Evolutionary conservation across 2,329 filamentous ascomycete genomes (phyloP).

Genomic region (Colletotrichum higginsianum): DNA sequence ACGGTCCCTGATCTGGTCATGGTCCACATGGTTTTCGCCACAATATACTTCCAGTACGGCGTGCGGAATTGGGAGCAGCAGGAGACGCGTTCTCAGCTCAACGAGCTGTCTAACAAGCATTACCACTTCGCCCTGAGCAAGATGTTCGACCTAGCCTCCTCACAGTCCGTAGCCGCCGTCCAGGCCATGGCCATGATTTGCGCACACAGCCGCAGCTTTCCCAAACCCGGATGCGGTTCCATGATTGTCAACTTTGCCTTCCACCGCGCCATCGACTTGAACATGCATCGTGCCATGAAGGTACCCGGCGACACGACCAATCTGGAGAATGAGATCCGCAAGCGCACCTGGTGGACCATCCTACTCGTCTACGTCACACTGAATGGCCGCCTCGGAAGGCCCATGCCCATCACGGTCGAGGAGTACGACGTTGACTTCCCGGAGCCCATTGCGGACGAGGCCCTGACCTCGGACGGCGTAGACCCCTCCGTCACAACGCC

Average conservation of each 20-base stretch:
- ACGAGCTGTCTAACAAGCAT: constrained; percentile 80
- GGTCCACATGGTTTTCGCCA: constrained; percentile 85
- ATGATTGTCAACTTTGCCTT: constrained; percentile 77
- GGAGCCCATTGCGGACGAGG: constrained; percentile 78
- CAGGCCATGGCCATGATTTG: constrained; percentile 83
- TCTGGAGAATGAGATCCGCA: constrained; percentile 82
- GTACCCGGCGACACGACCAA: constrained; percentile 61
- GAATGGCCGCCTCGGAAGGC: constrained; percentile 81
- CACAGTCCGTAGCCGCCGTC: constrained; percentile 75
- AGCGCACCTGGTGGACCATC: constrained; percentile 83
- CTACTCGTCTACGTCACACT: constrained; percentile 77
- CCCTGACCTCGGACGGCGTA: constrained; percentile 76
- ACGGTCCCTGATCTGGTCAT: constrained; percentile 76
- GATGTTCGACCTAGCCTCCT: constrained; percentile 75
- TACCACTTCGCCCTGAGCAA: constrained; percentile 83
- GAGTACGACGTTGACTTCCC: constrained; percentile 87
- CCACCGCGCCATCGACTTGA: constrained; percentile 79
- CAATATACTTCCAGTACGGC: constrained; percentile 84
- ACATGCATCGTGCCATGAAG: constrained; percentile 80
- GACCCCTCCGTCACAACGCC: constrained; percentile 67
- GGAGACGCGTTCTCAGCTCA: constrained; percentile 68
- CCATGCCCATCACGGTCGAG: constrained; percentile 80
- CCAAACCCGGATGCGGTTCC: constrained; percentile 83
- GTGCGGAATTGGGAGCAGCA: constrained; percentile 74
- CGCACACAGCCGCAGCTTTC: constrained; percentile 81